Percentiles rank a stretch among this genome's conserved stretches.
phyloP scores from a whole-genome alignment of 1,284 basidiomycete species.

The Schizophyllum commune region DNA sequence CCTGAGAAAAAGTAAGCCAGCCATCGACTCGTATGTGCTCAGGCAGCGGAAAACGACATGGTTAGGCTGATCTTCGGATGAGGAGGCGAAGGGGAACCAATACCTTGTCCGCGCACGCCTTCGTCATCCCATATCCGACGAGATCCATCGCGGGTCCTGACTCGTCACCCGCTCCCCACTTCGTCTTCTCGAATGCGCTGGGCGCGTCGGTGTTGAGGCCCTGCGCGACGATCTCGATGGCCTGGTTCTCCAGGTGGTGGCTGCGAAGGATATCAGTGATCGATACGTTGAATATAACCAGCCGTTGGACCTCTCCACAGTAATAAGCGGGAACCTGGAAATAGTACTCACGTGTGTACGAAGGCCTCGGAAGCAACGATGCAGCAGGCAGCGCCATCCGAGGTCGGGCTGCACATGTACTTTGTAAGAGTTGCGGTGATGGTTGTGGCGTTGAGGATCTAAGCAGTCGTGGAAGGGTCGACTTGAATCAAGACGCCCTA shows the following conservation, averaged over 20 bases:
- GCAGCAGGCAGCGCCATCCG: constrained; percentile 69
- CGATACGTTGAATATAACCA: too few species aligned
- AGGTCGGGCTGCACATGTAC: constrained; percentile 86
- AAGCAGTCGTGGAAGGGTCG: too few species aligned
- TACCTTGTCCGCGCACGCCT: constrained; percentile 61
- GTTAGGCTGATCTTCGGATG: too few species aligned
- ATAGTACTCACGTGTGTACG: too few species aligned
- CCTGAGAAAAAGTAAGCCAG: too few species aligned
- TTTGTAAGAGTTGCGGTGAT: constrained; percentile 74
- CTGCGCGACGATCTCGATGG: constrained; percentile 71
- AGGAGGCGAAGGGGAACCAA: constrained; percentile 61
- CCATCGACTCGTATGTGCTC: too few species aligned
- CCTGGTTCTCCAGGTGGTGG: constrained; percentile 77
- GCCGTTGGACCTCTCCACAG: too few species aligned
- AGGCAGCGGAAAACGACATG: too few species aligned
- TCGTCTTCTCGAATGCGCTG: constrained; percentile 53
- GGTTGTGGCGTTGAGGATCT: constrained; percentile 24
- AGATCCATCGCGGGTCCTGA: constrained; percentile 66
- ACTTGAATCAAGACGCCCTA: constrained; percentile 23
- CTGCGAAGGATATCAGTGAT: too few species aligned
- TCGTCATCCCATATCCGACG: constrained; percentile 70
- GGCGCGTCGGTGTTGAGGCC: constrained; percentile 60
- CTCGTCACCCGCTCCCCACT: too few species aligned
- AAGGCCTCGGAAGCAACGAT: constrained; percentile 80
- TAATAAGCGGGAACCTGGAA: too few species aligned